Percentiles rank a stretch among this genome's conserved stretches.
Evolutionary conservation across 2,329 filamentous ascomycete genomes (phyloP).

Genomic region (Colletotrichum costaricense): DNA sequence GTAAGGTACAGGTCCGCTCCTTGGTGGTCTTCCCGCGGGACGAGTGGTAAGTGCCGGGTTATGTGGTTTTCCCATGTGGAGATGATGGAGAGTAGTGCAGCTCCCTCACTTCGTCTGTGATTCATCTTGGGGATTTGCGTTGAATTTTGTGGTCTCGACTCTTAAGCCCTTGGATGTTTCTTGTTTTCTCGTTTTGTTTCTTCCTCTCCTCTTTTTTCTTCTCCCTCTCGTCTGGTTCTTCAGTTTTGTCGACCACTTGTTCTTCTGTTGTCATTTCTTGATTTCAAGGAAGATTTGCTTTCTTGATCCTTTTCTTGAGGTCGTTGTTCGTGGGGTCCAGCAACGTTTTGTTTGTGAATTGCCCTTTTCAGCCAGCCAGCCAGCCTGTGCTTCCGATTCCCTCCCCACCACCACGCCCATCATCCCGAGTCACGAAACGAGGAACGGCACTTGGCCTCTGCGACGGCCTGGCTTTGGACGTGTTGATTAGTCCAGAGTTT

Average conservation of each 20-base stretch:
- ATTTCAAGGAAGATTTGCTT: background rate
- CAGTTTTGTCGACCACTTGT: no score
- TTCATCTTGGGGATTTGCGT: background rate
- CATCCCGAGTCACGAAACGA: background rate
- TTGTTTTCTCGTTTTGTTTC: background rate
- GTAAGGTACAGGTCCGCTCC: background rate
- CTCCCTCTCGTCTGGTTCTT: background rate
- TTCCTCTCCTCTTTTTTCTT: background rate
- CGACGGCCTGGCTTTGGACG: background rate
- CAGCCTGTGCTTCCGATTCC: slow-evolving; percentile 17
- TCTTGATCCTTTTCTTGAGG: background rate
- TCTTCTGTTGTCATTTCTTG: background rate
- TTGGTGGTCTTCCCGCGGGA: background rate
- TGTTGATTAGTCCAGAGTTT: background rate
- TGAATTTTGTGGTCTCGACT: background rate
- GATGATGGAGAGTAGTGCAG: background rate
- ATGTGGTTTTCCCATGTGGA: background rate
- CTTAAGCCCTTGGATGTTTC: background rate
- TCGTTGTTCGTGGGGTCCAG: background rate
- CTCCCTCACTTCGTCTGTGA: background rate
- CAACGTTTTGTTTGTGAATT: background rate
- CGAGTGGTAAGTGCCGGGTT: background rate
- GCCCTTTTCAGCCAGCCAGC: slow-evolving; percentile 10
- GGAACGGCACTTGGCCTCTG: background rate
- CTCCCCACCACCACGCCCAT: background rate